Percentiles rank a stretch among this genome's conserved stretches.
These are phyloP conservation scores for Rosa multiflora DNA, from an alignment of 306 rosid genomes.

Conservation along the genomic window DNA sequence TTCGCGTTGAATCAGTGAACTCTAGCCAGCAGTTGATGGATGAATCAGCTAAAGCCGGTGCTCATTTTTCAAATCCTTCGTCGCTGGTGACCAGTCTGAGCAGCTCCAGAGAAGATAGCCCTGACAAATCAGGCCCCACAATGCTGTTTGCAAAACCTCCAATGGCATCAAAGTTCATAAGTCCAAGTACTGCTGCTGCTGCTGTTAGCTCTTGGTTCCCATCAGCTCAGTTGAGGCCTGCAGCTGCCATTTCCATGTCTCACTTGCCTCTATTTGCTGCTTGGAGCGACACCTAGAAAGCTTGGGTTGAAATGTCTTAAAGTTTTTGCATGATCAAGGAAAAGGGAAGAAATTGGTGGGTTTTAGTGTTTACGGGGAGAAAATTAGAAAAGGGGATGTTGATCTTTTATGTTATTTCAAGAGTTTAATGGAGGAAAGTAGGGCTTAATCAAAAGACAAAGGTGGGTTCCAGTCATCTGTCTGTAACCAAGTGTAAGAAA, in stretches of 20 bases:
- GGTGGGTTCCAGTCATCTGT: conserved; percentile 46
- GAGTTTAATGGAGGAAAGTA: conserved; percentile 47
- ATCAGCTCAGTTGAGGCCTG: conserved; percentile 67
- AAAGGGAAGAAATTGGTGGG: conserved; percentile 14
- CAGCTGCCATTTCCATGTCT: conserved; percentile 55
- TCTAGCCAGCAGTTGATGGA: conserved; percentile 35
- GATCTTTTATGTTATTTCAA: conserved; percentile 10
- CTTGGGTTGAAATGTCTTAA: conserved; percentile 10
- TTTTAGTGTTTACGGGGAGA: conserved; percentile 1
- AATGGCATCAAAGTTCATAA: conserved; percentile 44
- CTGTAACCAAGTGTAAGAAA: conserved; percentile 43
- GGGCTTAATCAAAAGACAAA: conserved; percentile 32
- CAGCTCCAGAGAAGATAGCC: conserved; percentile 84
- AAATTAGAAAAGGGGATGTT: conserved; percentile 21
- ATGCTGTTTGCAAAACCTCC: conserved; percentile 53
- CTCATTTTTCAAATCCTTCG: conserved; percentile 71
- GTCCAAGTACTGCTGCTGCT: conserved; percentile 22
- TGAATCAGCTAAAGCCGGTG: conserved; percentile 39
- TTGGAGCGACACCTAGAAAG: conserved; percentile 65
- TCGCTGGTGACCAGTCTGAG: conserved; percentile 76
- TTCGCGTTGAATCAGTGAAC: conserved; percentile 52
- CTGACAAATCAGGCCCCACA: conserved; percentile 60
- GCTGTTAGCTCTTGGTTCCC: conserved; percentile 73
- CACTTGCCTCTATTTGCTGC: conserved; percentile 87
- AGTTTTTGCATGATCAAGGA: conserved; percentile 40